These are phyloP conservation scores for Eimeria maxima DNA, from an alignment of 169 alveolate genomes.

Conservation along the genomic window DNA sequence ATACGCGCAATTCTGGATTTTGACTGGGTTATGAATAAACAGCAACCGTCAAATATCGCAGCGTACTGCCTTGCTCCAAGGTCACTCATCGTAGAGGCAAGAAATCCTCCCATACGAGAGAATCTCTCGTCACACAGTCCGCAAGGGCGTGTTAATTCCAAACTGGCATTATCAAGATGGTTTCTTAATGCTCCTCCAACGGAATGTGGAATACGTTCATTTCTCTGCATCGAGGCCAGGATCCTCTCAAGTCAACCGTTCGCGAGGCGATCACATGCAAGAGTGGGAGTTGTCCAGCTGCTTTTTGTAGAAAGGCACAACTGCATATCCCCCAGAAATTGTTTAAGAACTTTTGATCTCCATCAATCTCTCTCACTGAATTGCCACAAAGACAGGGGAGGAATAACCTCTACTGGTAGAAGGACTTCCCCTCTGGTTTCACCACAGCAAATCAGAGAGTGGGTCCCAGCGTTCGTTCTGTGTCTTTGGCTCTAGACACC, in stretches of 20 bases:
- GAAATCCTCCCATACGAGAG: not conserved
- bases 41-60: not conserved
- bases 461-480: no score
- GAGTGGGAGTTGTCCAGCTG: not conserved
- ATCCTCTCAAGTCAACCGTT: not conserved
- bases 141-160: not conserved
- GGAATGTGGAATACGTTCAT: not conserved
- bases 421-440: not conserved
- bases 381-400: not conserved
- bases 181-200: not conserved
- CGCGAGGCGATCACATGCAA: slow-evolving; percentile 15
- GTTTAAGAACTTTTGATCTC: not conserved
- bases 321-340: not conserved
- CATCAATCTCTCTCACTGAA: not conserved
- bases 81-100: not conserved
- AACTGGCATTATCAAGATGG: not conserved
- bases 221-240: not conserved
- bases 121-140: not conserved
- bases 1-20: not conserved
- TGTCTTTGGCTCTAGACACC: not conserved
- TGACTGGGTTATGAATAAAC: no score
- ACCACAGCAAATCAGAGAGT: not conserved
- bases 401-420: not conserved
- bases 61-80: not conserved
- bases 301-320: not conserved